Evolutionary conservation across 2,329 filamentous ascomycete species (phyloP).

Genomic region (Aspergillus amoenus): DNA sequence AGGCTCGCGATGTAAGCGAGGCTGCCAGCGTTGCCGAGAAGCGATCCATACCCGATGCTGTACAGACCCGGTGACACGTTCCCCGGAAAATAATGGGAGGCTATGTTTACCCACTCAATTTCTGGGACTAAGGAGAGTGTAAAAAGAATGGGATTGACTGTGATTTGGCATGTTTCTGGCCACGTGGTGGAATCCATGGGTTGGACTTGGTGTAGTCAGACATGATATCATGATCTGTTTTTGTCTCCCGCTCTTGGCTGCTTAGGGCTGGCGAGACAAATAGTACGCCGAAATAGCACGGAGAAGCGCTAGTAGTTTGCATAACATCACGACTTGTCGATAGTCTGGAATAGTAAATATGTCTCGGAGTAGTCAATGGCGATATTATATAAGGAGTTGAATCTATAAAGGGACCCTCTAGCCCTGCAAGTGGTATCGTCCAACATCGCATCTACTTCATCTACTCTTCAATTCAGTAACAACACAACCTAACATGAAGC

Average conservation of each 20-base stretch:
- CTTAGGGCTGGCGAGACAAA: background rate
- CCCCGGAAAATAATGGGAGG: background rate
- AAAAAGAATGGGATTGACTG: background rate
- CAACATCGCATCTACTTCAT: background rate
- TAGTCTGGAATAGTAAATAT: background rate
- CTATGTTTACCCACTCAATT: background rate
- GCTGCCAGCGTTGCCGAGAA: background rate
- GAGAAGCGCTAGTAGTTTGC: background rate
- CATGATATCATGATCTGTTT: background rate
- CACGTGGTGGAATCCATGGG: background rate
- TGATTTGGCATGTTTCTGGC: background rate
- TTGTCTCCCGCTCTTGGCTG: background rate
- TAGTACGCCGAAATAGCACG: background rate
- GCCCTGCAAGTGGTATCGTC: no score
- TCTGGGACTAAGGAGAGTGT: background rate
- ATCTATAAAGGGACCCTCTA: background rate
- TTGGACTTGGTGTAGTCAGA: background rate
- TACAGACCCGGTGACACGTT: background rate
- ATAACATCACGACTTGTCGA: background rate
- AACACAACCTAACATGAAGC: background rate
- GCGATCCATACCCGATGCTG: background rate
- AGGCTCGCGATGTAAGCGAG: no score
- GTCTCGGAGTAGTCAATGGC: background rate
- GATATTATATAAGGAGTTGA: background rate
- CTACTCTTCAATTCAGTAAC: background rate